Percentiles rank a stretch among this genome's conserved stretches.
Evolutionary conservation across 78 protist species (phyloP).

Genomic region (Diacronema lutheri): DNA sequence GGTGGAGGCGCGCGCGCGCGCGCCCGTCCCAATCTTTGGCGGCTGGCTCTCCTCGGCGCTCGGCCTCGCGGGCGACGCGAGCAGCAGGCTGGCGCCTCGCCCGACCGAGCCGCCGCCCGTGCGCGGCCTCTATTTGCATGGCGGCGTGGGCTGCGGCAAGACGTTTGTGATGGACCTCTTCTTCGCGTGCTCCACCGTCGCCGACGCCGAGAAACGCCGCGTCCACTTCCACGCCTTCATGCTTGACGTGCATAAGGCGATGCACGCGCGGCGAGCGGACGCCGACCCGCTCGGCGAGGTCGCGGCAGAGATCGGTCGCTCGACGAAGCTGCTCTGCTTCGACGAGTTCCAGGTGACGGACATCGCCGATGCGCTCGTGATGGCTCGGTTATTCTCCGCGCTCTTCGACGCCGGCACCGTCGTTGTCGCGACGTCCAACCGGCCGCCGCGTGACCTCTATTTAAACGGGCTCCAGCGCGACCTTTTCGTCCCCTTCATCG

Average conservation of each 20-base stretch:
- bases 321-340: slow-evolving; percentile 80
- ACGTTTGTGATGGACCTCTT: slow-evolving; percentile 84
- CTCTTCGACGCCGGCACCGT: slow-evolving; percentile 75
- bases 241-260: slow-evolving; percentile 78
- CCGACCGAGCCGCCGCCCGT: too few relatives aligned
- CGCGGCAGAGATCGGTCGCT: slow-evolving; percentile 40
- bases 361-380: slow-evolving; percentile 88
- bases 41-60: too few relatives aligned
- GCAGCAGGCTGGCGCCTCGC: too few relatives aligned
- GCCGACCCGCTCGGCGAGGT: not conserved
- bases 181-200: slow-evolving; percentile 48
- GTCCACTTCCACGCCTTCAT: slow-evolving; percentile 87
- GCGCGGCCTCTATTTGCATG: slow-evolving; percentile 71
- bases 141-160: slow-evolving; percentile 91
- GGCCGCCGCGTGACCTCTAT: slow-evolving; percentile 81
- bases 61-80: too few relatives aligned
- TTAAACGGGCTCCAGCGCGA: slow-evolving; percentile 80
- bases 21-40: too few relatives aligned
- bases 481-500: slow-evolving; percentile 80
- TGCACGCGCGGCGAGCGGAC: not conserved
- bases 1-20: too few relatives aligned
- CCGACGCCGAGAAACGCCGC: slow-evolving; percentile 50
- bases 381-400: slow-evolving; percentile 69
- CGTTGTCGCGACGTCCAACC: slow-evolving; percentile 83
- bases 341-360: slow-evolving; percentile 92